These are phyloP conservation scores for Lenwebbia sp. DNA, from an alignment of 345 rosid species.

Conservation along the genomic window DNA sequence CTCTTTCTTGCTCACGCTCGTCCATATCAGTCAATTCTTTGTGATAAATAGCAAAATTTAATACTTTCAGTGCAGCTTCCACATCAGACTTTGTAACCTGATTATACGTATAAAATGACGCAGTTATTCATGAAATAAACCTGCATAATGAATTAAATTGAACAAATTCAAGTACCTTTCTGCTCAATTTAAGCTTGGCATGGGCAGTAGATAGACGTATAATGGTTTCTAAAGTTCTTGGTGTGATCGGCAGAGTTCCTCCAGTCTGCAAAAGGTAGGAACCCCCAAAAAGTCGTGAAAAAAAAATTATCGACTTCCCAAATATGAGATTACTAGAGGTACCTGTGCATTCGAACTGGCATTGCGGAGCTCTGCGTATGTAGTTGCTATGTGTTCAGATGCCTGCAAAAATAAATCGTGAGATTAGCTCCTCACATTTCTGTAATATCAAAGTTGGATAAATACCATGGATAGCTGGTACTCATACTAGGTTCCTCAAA, in stretches of 20 bases:
- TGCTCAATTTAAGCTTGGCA: conserved; percentile 86
- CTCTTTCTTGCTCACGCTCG: conserved; percentile 77
- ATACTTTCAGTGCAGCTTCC: conserved; percentile 79
- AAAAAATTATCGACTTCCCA: not conserved
- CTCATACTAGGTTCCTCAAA: not conserved
- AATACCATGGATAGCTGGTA: not conserved
- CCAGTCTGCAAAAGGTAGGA: conserved; percentile 53
- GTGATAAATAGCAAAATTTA: conserved; percentile 96
- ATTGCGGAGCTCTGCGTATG: conserved; percentile 92
- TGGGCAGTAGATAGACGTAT: conserved; percentile 98
- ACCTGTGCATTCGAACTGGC: conserved; percentile 43
- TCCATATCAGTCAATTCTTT: conserved; percentile 96
- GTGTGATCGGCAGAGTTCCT: conserved; percentile 97
- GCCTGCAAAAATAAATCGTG: conserved; percentile 38
- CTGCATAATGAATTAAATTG: not conserved
- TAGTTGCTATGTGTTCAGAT: conserved; percentile 78
- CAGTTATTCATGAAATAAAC: not conserved
- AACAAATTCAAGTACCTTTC: conserved; percentile 38
- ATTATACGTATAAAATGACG: not conserved
- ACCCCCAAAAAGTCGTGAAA: not conserved
- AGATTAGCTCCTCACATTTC: not conserved
- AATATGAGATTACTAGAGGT: not conserved
- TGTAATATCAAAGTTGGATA: not conserved
- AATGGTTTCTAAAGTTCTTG: conserved; percentile 94
- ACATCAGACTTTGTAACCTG: conserved; percentile 78